Evolutionary conservation across 441 rosid genomes (phyloP).

Genomic region (Omphalea diandra): DNA sequence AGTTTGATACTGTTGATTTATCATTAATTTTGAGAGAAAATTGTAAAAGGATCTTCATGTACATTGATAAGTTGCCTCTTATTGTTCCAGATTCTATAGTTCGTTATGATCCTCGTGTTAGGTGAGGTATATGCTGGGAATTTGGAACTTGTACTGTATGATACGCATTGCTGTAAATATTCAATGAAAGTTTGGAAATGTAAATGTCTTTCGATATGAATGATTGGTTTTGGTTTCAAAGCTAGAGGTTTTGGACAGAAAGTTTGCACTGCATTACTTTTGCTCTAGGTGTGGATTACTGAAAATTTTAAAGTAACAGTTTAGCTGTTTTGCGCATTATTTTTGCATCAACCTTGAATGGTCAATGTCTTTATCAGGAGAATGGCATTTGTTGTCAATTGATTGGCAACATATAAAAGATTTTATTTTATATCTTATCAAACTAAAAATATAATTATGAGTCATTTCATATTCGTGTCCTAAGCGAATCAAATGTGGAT

Average conservation of each 20-base stretch:
- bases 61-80: slow-evolving; percentile 71
- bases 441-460: no score
- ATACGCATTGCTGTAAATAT: slow-evolving; percentile 17
- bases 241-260: neutral
- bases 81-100: slow-evolving; percentile 54
- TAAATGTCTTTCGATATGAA: slow-evolving; percentile 5
- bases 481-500: neutral
- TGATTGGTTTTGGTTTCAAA: neutral
- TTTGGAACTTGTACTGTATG: neutral
- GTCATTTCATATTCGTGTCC: neutral
- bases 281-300: neutral
- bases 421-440: no score
- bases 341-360: neutral
- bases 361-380: no score
- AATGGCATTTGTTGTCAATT: no score
- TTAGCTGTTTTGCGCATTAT: neutral
- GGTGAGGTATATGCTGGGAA: slow-evolving; percentile 30
- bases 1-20: slow-evolving; percentile 47
- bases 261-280: neutral
- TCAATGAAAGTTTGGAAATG: slow-evolving; percentile 1
- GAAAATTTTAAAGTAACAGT: neutral
- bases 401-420: no score
- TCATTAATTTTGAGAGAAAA: slow-evolving; percentile 50
- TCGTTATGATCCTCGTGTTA: slow-evolving; percentile 47
- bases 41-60: slow-evolving; percentile 57